Evolutionary conservation across 2,329 filamentous ascomycete species (phyloP), one percentile per base, ranked within the genome.

Genomic region (Aspergillus sp.): DNA sequence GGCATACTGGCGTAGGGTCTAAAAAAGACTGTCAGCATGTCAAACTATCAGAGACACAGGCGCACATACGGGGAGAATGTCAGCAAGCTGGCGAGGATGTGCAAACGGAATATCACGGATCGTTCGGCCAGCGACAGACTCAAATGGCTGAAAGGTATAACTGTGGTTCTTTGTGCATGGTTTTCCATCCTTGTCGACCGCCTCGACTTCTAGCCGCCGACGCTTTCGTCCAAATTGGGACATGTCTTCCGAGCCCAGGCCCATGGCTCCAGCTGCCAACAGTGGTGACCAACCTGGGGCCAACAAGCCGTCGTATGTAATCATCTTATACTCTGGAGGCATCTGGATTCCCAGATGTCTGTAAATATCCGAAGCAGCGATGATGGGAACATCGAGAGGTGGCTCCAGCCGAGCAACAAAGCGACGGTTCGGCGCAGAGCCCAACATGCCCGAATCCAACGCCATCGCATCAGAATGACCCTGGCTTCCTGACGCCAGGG

Each of bases 1-100:
- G 17, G 72, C 74, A 60, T 76, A 76, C 57, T 76, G 74, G 13
- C 75, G 73, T 26, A 77, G 60, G 19, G 72, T 67, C 72, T 74
- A 40, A 3, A 24, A 9, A 19, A 40, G 19, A 22, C 11, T 35
- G 14, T 44, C 11, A 33, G 30, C 9, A 26, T n/a, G 6, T 17
- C 5, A 14, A 13, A 16, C 17, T 42, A 41, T 7, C 20, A 47
- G 11, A 24, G 3, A 9, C 16, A 9, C 47, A 50, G 40, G 24
- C 47, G 45, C 24, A 60, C 67, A 50, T 61, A 76, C 68, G 22
- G 75, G 75, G 52, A 77, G 59, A 30, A 73, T 68, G 45, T 74
- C 71, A 26, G 73, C 69, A 38, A 76, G 60, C 59, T 77, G 74
- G 35, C 73, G 70, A 14, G 75, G 75, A 60, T 77, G 75, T 10